Evolutionary conservation across 352 stramenopile species (phyloP).

Genomic region (Sclerospora graminicola): DNA sequence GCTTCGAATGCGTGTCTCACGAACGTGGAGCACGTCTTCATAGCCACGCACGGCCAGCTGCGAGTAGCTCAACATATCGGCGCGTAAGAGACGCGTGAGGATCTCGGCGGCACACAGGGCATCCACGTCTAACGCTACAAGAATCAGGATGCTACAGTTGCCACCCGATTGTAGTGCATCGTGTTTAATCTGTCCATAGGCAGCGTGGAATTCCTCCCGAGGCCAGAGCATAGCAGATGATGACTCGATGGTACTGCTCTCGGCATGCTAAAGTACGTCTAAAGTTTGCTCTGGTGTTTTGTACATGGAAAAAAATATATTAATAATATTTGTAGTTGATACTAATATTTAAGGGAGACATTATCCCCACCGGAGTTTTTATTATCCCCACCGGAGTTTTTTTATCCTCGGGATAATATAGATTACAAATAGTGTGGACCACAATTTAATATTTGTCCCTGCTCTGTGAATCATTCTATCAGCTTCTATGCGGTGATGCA

Average conservation of each 20-base stretch:
- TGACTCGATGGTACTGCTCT: too few species aligned
- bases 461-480: too few species aligned
- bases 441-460: too few species aligned
- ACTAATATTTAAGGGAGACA: too few species aligned
- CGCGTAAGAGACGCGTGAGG: conserved; percentile 72
- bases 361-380: too few species aligned
- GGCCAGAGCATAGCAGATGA: conserved; percentile 54
- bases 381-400: too few species aligned
- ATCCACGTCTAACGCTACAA: conserved; percentile 92
- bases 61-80: conserved; percentile 67
- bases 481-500: too few species aligned
- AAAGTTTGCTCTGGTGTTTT: neutral
- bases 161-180: conserved; percentile 50
- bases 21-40: conserved; percentile 71
- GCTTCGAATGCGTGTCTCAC: conserved; percentile 55
- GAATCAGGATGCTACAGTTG: conserved; percentile 83
- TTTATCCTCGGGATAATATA: too few species aligned
- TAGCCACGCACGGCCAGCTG: conserved; percentile 72
- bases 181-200: conserved; percentile 77
- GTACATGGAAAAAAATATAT: too few species aligned
- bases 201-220: conserved; percentile 78
- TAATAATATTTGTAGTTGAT: too few species aligned
- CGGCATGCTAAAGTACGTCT: neutral
- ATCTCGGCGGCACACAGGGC: conserved; percentile 92
- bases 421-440: too few species aligned